Percentiles rank a stretch among this genome's conserved stretches.
phyloP scores from a whole-genome alignment of 805 yeast species.

The Dipodascopsis uninucleata region DNA sequence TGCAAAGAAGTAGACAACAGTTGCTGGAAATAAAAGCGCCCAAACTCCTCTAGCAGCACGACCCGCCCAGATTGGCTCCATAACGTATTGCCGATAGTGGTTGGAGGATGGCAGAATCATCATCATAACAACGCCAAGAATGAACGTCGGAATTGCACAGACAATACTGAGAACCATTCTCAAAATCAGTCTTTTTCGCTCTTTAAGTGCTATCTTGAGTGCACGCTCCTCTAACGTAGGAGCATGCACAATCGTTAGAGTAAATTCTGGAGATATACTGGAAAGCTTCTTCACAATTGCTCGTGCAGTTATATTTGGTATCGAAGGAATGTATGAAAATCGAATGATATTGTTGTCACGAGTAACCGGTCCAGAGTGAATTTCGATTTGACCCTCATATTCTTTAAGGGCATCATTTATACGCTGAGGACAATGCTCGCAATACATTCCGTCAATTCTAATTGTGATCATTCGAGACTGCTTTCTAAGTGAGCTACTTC shows the following conservation, averaged over 20 bases:
- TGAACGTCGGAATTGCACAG: conserved; percentile 63
- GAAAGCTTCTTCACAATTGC: conserved; percentile 50
- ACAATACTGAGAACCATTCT: conserved; percentile 50
- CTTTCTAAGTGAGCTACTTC: conserved; percentile 47
- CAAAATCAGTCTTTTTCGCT: conserved; percentile 44
- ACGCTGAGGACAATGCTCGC: conserved; percentile 63
- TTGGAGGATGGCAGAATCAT: conserved; percentile 47
- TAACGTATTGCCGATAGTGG: conserved; percentile 50
- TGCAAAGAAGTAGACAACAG: conserved; percentile 71
- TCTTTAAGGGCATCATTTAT: conserved; percentile 48
- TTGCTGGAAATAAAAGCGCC: conserved; percentile 60
- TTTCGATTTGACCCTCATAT: conserved; percentile 54
- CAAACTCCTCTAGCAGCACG: conserved; percentile 60
- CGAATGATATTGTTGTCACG: conserved; percentile 55
- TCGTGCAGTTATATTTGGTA: conserved; percentile 53
- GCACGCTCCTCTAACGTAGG: conserved; percentile 63
- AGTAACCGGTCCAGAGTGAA: conserved; percentile 54
- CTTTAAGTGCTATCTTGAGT: conserved; percentile 46
- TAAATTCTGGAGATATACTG: conserved; percentile 46
- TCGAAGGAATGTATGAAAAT: conserved; percentile 61
- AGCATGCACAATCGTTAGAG: conserved; percentile 52
- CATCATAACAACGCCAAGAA: conserved; percentile 69
- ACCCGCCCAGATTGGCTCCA: conserved; percentile 61
- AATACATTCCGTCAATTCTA: conserved; percentile 61
- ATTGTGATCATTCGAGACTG: conserved; percentile 56